Evolutionary conservation across 2,329 filamentous ascomycete genomes (phyloP), one percentile per base, ranked within the genome.

Genomic region (Colletotrichum musicola): DNA sequence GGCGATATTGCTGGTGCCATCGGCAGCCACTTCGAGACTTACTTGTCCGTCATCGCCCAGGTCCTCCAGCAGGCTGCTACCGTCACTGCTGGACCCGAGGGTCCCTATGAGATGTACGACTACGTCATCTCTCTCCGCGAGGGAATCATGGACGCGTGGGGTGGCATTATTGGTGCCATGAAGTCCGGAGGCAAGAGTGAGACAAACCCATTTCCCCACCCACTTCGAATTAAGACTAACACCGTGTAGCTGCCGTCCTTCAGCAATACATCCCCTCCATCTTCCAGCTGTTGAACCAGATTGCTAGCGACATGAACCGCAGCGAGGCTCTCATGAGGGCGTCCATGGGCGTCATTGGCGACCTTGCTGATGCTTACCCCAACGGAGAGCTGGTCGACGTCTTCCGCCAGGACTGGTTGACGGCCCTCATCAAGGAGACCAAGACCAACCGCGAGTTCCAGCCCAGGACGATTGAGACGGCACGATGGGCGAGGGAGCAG

Each of bases 91-190:
- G 89, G 89, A 64, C 87, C 90, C 30, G 94, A 98, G 73, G 91
- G 92, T 68, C 93, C 92, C 58, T 96, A 95, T 75, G 96, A 99
- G 82, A 97, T 98, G 92, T 91, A 95, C 66, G 95, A 98, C 81
- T 99, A 99, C 78, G 92, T 99, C 74, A 89, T 97, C 72, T 97
- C 95, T 20, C 88, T 99, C 56, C 92, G 96, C 62, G 97, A 99
- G 79, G 96, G 95, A 74, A 98, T 99, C 73, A 97, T 98, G 92
- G 96, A 99, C 85, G 96, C 96, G 40, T 99, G 97, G 95, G 94
- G 95, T 75, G 96, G 96, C 73, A 96, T 97, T 73, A 94, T 99
- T 77, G 90, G 95, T 79, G 94, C 96, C 61, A 94, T 98, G 92
- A 97, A 96, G 85, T 83, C 87, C 59, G 93, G 91, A 76, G 85